Conservation (phyloP, 768 basidiomycete species). For the Kwoniella bestiolae region DNA sequence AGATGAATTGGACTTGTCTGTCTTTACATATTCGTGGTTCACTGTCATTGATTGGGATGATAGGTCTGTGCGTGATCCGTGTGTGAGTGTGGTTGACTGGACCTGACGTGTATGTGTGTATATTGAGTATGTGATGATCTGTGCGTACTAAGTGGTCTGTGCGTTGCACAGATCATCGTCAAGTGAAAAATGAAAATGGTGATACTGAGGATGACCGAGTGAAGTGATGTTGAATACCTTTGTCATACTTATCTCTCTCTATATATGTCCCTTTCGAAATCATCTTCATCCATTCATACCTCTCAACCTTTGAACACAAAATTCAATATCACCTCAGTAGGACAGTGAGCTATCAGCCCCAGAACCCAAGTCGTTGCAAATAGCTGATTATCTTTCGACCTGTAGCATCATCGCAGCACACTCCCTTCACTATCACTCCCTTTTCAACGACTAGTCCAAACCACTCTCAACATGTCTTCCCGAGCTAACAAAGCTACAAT, state of each 20-base stretch:
- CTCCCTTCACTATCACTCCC: too few relatives aligned
- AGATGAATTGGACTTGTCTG: not conserved
- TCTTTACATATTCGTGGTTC: not conserved
- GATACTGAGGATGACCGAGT: not conserved
- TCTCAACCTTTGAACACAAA: too few relatives aligned
- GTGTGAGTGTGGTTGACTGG: not conserved
- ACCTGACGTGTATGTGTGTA: not conserved
- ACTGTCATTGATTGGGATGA: too few relatives aligned
- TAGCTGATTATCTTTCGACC: too few relatives aligned
- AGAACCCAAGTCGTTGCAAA: too few relatives aligned
- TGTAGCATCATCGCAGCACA: too few relatives aligned
- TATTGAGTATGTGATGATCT: not conserved
- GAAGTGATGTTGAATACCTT: not conserved
- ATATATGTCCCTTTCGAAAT: not conserved
- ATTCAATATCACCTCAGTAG: too few relatives aligned
- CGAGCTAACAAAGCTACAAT: slow-evolving; percentile 74
- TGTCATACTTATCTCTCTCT: not conserved
- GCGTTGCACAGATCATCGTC: slow-evolving; percentile 6
- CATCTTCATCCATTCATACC: too few relatives aligned
- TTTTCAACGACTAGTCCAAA: not conserved
- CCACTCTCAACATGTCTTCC: slow-evolving; percentile 33
- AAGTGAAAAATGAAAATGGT: too few relatives aligned
- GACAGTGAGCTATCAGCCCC: too few relatives aligned
- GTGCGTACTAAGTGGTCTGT: slow-evolving; percentile 3
- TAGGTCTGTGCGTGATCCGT: not conserved